phyloP scores from a whole-genome alignment of 2,329 filamentous ascomycete genomes.

The Aspergillus sp. region DNA sequence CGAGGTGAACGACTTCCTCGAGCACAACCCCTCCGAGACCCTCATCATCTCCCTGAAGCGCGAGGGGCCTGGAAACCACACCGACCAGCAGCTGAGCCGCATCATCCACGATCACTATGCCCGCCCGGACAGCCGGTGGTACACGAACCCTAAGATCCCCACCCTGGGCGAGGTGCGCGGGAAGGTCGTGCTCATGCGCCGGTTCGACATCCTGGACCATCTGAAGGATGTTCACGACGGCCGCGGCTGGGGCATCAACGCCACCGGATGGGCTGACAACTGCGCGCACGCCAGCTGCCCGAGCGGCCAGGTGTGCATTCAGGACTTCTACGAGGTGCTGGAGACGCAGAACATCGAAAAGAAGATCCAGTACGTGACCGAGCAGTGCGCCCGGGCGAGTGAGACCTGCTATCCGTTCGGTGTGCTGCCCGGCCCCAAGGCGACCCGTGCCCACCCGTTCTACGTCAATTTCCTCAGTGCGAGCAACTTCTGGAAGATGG shows the following conservation, averaged over 20 bases:
- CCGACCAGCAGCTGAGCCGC: constrained; percentile 73
- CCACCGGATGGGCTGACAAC: constrained; percentile 79
- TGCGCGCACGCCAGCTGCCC: constrained; percentile 70
- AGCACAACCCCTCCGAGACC: constrained; percentile 74
- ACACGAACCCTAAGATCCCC: constrained; percentile 73
- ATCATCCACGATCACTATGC: constrained; percentile 74
- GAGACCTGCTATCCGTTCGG: constrained; percentile 46
- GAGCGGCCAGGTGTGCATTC: constrained; percentile 75
- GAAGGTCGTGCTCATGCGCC: constrained; percentile 78
- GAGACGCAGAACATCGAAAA: constrained; percentile 72
- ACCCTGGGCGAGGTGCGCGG: constrained; percentile 75
- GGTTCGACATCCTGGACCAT: constrained; percentile 65
- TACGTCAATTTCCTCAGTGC: constrained; percentile 89
- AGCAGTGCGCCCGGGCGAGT: constrained; percentile 73
- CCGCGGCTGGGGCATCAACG: constrained; percentile 58
- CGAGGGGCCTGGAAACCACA: constrained; percentile 78
- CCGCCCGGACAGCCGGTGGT: constrained; percentile 63
- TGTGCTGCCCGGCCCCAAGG: constrained; percentile 36
- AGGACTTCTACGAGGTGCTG: constrained; percentile 91
- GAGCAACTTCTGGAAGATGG: constrained; percentile 89
- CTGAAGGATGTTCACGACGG: constrained; percentile 47
- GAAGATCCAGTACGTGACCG: constrained; percentile 73
- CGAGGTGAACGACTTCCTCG: constrained; percentile 72
- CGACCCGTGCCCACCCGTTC: constrained; percentile 59
- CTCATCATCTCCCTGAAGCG: constrained; percentile 87